Base-by-base conservation (phyloP, 495 filamentous ascomycete genomes). In the Physcia stellaris region DNA sequence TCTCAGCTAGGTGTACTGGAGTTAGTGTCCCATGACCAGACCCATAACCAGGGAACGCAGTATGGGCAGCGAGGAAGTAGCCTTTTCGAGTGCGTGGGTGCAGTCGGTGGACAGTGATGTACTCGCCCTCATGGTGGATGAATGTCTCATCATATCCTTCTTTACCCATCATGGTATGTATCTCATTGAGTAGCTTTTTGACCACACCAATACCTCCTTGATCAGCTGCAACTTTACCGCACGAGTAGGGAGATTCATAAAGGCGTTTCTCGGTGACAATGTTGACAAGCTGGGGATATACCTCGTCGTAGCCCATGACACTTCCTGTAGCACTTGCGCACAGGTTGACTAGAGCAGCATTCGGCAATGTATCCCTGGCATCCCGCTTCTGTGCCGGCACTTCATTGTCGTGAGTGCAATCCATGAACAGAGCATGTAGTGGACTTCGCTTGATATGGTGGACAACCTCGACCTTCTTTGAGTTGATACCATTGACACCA, bases 381-480 rank as follows among this genome's bases (percentile, higher is more conserved):
- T 94, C 88, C 17, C 92, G 74, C 59, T 96, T 95, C 59, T 99
- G 90, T 1, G 88, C 83, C 5, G 92, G 92, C 6, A 83, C 75
- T 58, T 96, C 90, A 51, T 99, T 99, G 60, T 99, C 92, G 56
- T 99, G 92, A 1, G 92, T 99, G 55, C 92, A 99, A 52, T 99
- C 92, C 85, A 94, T 94, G 58, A 99, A 96, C 1, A 99, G 64
- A 2, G 90, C 92, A 35, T 94, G 86, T 0, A 94, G 83, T 0
- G 86, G 83, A 9, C 74, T 80, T 17, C 77, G 73, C 24, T 79
- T 81, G 54, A 95, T 85, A 35, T 66, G 74, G 31, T 75, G 78
- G 29, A 87, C 68, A 19, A 73, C 66, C 51, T 86, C 78, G 22
- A 63, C 54, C 1, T 50, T 52, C 22, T 43, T 42, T 17, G 61